phyloP scores from a whole-genome alignment of 2,329 filamentous ascomycete species.

The Colletotrichum paranaense region DNA sequence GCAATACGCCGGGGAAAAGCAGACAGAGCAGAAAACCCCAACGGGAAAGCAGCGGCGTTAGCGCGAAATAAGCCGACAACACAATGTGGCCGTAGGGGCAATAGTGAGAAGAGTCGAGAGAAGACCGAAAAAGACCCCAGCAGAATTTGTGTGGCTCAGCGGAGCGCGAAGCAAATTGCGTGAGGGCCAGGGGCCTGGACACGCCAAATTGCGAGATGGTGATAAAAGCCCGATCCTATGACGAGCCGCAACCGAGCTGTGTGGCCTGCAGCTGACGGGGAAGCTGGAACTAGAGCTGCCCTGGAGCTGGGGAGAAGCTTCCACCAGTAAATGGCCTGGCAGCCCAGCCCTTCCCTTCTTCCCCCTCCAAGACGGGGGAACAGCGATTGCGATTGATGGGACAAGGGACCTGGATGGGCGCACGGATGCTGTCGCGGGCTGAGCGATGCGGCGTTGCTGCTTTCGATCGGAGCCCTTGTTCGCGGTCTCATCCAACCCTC shows the following conservation, averaged over 20 bases:
- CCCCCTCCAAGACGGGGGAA: constrained; percentile 14
- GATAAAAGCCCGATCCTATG: constrained; percentile 29
- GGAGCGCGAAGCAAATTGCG: constrained; percentile 25
- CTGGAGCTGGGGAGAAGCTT: constrained; percentile 12
- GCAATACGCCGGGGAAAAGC: not conserved
- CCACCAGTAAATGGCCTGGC: constrained; percentile 18
- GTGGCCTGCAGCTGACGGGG: not conserved
- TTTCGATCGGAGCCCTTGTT: constrained; percentile 25
- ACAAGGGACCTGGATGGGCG: constrained; percentile 22
- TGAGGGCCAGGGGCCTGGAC: constrained; percentile 1
- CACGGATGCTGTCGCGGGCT: constrained; percentile 34
- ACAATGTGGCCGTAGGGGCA: not conserved
- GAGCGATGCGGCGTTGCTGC: constrained; percentile 26
- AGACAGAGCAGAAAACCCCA: not conserved
- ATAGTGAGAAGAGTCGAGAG: not conserved
- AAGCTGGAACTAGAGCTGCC: constrained; percentile 7
- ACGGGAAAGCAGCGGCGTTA: not conserved
- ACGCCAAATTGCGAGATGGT: constrained; percentile 11
- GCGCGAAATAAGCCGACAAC: not conserved
- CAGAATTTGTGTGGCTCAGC: constrained; percentile 2
- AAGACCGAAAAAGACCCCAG: not conserved
- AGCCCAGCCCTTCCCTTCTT: not conserved
- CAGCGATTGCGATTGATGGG: not conserved
- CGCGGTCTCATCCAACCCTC: not conserved
- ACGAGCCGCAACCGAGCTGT: constrained; percentile 27